Evolutionary conservation across 441 rosid genomes (phyloP), one percentile per base, ranked within the genome.

Genomic region (Eruca vesicaria): DNA sequence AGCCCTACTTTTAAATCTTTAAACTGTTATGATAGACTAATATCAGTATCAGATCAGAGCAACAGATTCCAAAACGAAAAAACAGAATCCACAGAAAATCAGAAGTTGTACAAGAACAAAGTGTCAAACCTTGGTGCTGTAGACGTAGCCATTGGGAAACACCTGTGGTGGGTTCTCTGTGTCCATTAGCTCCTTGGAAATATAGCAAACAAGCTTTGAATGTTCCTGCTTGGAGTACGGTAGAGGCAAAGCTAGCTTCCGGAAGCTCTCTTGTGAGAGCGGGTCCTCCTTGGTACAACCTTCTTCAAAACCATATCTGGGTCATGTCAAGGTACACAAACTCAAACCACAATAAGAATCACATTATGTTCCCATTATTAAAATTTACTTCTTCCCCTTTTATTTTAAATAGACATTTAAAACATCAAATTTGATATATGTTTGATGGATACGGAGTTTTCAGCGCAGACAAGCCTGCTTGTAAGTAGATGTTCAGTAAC

Each of bases 201-300:
- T 91, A 82, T 88, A 91, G 82, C 98, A 95, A 66, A 95, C 96
- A 57, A 95, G 98, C 86, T 95, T 95, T 5, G 98, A 95, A 75
- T 89, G 93, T 74, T 92, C 96, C 86, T 88, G 96, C 84, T 95
- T 95, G 8, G 98, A 95, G 84, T 73, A 91, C 0, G 98, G 99
- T 68, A 93, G 81, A 10, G 94, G 95, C 79, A 68, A 26, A 58
- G 99, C 97, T 73, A 95, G 83, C 81, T 87, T 91, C 78, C 94
- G 73, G 85, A 93, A 93, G 83, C 88, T 88, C 69, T 95, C 97
- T 76, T 91, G 99, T 21, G 99, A 91, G 33, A 95, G 83, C 0
- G 98, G 99, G 71, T 95, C 99, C 84, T 93, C 96, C 82, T 90
- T 91, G 76, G 95, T 83, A 87, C 99, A 95, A 72, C 88, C 95